These are phyloP conservation scores for Lasiodiplodia gonubiensis DNA, from an alignment of 2,329 filamentous ascomycete genomes.

Conservation along the genomic window DNA sequence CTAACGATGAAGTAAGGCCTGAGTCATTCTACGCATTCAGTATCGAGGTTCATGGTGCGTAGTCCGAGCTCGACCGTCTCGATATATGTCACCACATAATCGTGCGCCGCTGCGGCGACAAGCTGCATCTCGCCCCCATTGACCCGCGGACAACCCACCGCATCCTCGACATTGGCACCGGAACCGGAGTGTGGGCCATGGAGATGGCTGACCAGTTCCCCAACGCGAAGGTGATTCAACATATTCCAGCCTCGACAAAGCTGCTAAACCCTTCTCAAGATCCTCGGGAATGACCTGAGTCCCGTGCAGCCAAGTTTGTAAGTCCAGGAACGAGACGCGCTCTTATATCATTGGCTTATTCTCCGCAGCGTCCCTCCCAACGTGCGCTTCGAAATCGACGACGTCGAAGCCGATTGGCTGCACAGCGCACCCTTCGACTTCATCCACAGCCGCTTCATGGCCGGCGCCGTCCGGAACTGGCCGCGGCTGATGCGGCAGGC, in stretches of 20 bases:
- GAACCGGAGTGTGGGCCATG: conserved; percentile 44
- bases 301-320: conserved; percentile 49
- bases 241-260: too few relatives aligned
- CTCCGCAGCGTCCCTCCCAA: conserved; percentile 57
- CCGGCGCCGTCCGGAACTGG: conserved; percentile 36
- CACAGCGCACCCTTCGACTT: conserved; percentile 36
- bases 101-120: conserved; percentile 42
- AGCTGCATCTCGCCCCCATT: conserved; percentile 45
- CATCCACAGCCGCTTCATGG: conserved; percentile 34
- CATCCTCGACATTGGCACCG: conserved; percentile 43
- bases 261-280: not conserved
- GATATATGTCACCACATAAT: conserved; percentile 48
- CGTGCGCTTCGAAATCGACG: conserved; percentile 58
- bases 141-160: conserved; percentile 21
- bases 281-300: conserved; percentile 55
- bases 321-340: conserved; percentile 18
- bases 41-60: conserved; percentile 44
- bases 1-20: conserved; percentile 47
- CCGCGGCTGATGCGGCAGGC: conserved; percentile 32
- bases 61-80: conserved; percentile 38
- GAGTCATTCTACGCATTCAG: conserved; percentile 41
- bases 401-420: conserved; percentile 45
- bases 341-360: too few relatives aligned
- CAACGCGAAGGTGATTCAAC: conserved; percentile 32
- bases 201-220: conserved; percentile 42